Evolutionary conservation across 345 rosid genomes (phyloP), one percentile per base, ranked within the genome.

Genomic region (Melastoma malabathricum): DNA sequence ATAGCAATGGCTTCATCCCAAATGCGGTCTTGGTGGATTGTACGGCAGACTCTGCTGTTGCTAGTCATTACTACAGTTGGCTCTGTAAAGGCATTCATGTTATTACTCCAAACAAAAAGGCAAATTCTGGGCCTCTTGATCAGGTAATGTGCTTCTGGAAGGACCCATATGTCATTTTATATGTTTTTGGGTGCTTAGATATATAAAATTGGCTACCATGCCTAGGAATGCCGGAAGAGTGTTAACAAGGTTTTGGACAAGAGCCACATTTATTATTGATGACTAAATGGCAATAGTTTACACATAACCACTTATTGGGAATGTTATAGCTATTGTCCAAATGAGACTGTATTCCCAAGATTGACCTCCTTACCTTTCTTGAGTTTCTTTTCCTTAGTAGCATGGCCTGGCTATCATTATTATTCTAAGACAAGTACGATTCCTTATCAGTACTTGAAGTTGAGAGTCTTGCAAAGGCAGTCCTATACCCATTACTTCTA

Each of bases 101-200:
- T 49, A 81, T 93, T 59, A 88, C 99, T 46, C 99, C 97, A 13
- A 93, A 93, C 65, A 93, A 93, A 72, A 93, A 75, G 67, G 95
- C 97, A 18, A 93, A 93, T 72, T 93, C 99, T 31, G 99, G 99
- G 47, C 97, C 99, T n/a, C 97, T 93, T 61, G 95, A 88, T 67
- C 82, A 72, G 80, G 99, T 88, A 66, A n/a, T n/a, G n/a, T n/a
- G n/a, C n/a, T n/a, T n/a, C n/a, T n/a, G n/a, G n/a, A n/a, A n/a
- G n/a, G n/a, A n/a, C n/a, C n/a, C n/a, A n/a, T n/a, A n/a, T n/a
- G n/a, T n/a, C n/a, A n/a, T n/a, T n/a, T n/a, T n/a, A n/a, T n/a
- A n/a, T n/a, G n/a, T n/a, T n/a, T n/a, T n/a, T n/a, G n/a, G n/a
- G n/a, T n/a, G n/a, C n/a, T n/a, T n/a, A n/a, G n/a, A n/a, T n/a